These are phyloP conservation scores for Hymenoscyphus albidus DNA, from an alignment of 2,329 filamentous ascomycete species.

Conservation along the genomic window DNA sequence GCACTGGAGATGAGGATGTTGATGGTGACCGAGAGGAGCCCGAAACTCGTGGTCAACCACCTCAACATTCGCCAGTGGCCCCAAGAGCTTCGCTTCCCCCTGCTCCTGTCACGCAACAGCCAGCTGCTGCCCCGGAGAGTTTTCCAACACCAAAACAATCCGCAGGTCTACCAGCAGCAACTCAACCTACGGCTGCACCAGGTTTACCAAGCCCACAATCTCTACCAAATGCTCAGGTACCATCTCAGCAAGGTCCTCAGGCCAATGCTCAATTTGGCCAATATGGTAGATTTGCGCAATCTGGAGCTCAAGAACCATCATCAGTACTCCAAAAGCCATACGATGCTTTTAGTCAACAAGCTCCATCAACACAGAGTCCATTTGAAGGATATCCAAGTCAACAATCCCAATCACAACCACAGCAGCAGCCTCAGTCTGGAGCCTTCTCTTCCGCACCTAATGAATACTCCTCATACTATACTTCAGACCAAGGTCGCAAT, in stretches of 20 bases:
- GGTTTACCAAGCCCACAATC: conserved; percentile 37
- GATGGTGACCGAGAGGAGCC: conserved; percentile 94
- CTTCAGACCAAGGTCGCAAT: conserved; percentile 68
- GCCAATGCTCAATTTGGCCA: conserved; percentile 49
- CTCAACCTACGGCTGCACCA: conserved; percentile 40
- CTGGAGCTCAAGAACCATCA: conserved; percentile 55
- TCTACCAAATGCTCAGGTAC: conserved; percentile 35
- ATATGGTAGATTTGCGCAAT: conserved; percentile 66
- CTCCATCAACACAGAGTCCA: conserved; percentile 52
- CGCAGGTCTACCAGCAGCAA: conserved; percentile 46
- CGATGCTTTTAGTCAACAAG: conserved; percentile 80
- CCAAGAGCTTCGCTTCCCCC: conserved; percentile 86
- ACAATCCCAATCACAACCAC: conserved; percentile 54
- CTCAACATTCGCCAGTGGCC: conserved; percentile 84
- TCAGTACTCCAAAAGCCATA: conserved; percentile 72
- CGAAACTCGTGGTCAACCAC: conserved; percentile 89
- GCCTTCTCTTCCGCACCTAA: conserved; percentile 69
- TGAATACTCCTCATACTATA: conserved; percentile 86
- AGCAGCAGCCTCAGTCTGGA: conserved; percentile 54
- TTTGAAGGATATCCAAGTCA: conserved; percentile 59
- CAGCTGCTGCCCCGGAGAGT: conserved; percentile 49
- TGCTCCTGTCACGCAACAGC: conserved; percentile 44
- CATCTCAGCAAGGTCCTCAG: conserved; percentile 33
- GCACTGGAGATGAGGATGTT: conserved; percentile 73
- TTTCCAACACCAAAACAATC: conserved; percentile 44